Percentiles rank a stretch among this genome's conserved stretches.
These are phyloP conservation scores for Mycena crocata DNA, from an alignment of 768 basidiomycete species.

Conservation along the genomic window DNA sequence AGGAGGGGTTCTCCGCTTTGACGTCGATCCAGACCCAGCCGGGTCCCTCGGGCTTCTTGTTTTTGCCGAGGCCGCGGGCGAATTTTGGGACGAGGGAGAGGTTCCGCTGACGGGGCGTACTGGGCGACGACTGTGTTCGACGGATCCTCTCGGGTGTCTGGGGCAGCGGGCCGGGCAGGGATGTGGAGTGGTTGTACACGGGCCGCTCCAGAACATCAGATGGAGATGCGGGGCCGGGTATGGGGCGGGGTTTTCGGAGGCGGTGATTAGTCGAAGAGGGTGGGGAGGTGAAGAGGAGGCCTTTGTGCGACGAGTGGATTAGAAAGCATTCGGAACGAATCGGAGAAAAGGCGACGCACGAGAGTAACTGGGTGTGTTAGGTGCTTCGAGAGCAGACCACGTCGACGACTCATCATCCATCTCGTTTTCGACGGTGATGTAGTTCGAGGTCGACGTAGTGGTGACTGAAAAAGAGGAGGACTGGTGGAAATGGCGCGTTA, in stretches of 20 bases:
- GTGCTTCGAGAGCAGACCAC: conserved; percentile 32
- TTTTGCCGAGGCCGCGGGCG: conserved; percentile 10
- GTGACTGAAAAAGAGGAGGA: conserved; percentile 25
- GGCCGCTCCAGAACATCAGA: conserved; percentile 27
- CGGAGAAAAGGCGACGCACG: conserved; percentile 1
- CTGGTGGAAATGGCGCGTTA: not conserved
- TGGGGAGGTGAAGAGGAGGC: conserved; percentile 14
- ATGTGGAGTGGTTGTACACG: conserved; percentile 21
- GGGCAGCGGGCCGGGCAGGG: not conserved
- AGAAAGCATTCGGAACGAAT: not conserved
- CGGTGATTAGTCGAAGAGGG: not conserved
- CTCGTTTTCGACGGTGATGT: conserved; percentile 23
- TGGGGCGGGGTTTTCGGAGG: conserved; percentile 23
- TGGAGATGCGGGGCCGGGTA: conserved; percentile 23
- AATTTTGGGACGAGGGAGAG: conserved; percentile 25
- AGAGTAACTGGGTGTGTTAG: conserved; percentile 29
- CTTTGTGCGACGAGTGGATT: not conserved
- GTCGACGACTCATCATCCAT: conserved; percentile 20
- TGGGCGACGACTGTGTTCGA: too few species aligned
- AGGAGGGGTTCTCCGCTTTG: not conserved
- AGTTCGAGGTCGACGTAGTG: conserved; percentile 31
- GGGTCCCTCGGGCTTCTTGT: conserved; percentile 5
- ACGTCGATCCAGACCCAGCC: conserved; percentile 33
- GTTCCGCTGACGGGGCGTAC: not conserved
- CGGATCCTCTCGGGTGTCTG: not conserved